Evolutionary conservation across 176 grass and related monocot genomes (phyloP).

Genomic region (Cenchrus fungigraminus): DNA sequence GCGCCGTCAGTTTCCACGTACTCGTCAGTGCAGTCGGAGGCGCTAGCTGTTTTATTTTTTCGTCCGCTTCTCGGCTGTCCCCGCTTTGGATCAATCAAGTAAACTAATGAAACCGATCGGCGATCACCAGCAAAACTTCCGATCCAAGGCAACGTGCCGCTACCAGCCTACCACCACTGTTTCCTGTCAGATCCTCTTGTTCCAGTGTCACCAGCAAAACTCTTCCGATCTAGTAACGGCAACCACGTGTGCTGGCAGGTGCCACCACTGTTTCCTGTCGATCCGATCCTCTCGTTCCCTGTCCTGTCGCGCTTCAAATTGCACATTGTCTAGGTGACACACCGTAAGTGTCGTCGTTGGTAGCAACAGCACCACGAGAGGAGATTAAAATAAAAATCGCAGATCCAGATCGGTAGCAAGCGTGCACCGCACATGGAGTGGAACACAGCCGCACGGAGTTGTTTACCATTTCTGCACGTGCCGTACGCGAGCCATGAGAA

Average conservation of each 20-base stretch:
- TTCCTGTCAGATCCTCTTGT: too few species aligned
- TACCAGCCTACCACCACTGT: too few species aligned
- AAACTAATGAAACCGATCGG: too few species aligned
- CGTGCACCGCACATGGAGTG: neutral
- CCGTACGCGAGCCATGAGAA: neutral
- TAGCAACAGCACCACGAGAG: neutral
- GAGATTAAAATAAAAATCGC: too few species aligned
- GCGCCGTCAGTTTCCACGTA: conserved; percentile 9
- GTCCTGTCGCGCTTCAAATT: neutral
- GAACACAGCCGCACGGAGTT: neutral
- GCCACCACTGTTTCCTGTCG: neutral
- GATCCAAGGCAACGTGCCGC: neutral
- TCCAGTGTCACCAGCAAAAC: too few species aligned
- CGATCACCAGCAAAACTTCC: neutral
- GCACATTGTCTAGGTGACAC: neutral
- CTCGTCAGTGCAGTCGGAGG: too few species aligned
- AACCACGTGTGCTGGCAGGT: neutral
- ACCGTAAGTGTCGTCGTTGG: neutral
- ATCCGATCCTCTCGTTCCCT: neutral
- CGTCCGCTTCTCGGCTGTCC: too few species aligned
- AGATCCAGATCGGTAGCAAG: neutral
- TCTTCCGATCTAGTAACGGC: too few species aligned
- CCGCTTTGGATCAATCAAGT: too few species aligned
- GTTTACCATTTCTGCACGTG: neutral
- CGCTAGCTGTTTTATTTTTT: too few species aligned